Conservation (phyloP, 768 basidiomycete genomes). For the Tulasnella sp. region DNA sequence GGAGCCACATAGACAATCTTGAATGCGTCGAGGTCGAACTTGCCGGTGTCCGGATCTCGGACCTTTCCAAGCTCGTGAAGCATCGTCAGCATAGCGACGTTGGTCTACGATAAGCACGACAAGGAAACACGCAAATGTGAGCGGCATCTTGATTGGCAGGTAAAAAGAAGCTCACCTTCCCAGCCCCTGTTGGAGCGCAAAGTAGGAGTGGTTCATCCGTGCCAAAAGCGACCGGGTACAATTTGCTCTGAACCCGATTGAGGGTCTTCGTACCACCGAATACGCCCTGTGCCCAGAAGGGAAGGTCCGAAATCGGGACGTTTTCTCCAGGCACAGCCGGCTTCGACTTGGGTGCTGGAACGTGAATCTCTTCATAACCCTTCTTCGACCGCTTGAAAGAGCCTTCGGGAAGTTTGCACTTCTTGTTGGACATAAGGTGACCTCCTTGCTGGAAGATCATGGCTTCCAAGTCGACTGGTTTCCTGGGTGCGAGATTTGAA, state of each 20-base stretch:
- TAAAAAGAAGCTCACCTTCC: slow-evolving; percentile 56
- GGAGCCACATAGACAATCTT: slow-evolving; percentile 97
- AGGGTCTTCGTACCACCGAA: slow-evolving; percentile 64
- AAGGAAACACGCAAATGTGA: not conserved
- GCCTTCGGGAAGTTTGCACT: slow-evolving; percentile 93
- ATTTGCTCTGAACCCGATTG: slow-evolving; percentile 87
- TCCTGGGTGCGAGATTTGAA: slow-evolving; percentile 74
- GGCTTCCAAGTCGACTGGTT: slow-evolving; percentile 75
- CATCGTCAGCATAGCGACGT: slow-evolving; percentile 93
- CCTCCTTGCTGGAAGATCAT: slow-evolving; percentile 97
- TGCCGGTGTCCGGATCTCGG: slow-evolving; percentile 68
- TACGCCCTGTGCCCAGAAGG: slow-evolving; percentile 77
- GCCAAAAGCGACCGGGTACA: slow-evolving; percentile 87
- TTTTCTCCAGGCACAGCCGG: slow-evolving; percentile 45
- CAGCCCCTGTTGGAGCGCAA: slow-evolving; percentile 97
- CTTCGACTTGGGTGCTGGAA: slow-evolving; percentile 82
- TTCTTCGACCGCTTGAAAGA: slow-evolving; percentile 95
- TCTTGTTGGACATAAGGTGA: slow-evolving; percentile 97
- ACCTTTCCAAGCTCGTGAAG: slow-evolving; percentile 83
- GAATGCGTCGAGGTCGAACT: slow-evolving; percentile 78
- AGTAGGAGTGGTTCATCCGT: slow-evolving; percentile 90
- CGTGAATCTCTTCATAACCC: slow-evolving; percentile 96
- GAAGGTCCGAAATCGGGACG: slow-evolving; percentile 61
- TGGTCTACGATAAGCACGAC: slow-evolving; percentile 64
- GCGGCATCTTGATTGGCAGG: not conserved